Percentiles rank a stretch among this genome's conserved stretches.
Conservation (phyloP, 495 filamentous ascomycete genomes). For the Podospora appendiculata region DNA sequence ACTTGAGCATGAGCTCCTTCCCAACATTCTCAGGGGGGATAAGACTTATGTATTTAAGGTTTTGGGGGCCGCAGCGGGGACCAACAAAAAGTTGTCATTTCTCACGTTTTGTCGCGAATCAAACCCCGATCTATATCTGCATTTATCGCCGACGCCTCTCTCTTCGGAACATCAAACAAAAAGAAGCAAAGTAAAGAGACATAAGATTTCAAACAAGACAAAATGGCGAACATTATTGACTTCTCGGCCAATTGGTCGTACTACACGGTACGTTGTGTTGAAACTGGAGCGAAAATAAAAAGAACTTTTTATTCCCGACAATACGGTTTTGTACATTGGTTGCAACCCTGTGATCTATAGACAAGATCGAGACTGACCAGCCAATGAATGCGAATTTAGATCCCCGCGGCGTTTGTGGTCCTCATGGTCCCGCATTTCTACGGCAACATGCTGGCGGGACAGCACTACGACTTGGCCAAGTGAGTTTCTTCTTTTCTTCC, state of each 20-base stretch:
- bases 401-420: constrained; percentile 39
- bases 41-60: too few relatives aligned
- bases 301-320: not conserved
- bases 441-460: constrained; percentile 27
- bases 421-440: constrained; percentile 28
- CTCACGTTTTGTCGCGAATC: too few relatives aligned
- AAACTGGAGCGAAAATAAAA: not conserved
- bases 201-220: too few relatives aligned
- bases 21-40: too few relatives aligned
- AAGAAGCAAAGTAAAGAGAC: not conserved
- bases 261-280: constrained; percentile 30
- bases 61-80: too few relatives aligned
- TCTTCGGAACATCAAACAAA: too few relatives aligned
- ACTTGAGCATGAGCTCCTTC: too few relatives aligned
- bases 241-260: constrained; percentile 36
- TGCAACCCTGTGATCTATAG: not conserved
- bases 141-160: not conserved
- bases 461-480: constrained; percentile 31
- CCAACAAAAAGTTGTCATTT: too few relatives aligned
- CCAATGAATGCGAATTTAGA: constrained; percentile 17
- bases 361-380: not conserved
- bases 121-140: too few relatives aligned
- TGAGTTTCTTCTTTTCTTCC: constrained; percentile 1
- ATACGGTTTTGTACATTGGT: not conserved
- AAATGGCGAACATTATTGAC: constrained; percentile 35